Base-by-base conservation (phyloP, 495 filamentous ascomycete genomes). In the Aeminium ludgeri region DNA sequence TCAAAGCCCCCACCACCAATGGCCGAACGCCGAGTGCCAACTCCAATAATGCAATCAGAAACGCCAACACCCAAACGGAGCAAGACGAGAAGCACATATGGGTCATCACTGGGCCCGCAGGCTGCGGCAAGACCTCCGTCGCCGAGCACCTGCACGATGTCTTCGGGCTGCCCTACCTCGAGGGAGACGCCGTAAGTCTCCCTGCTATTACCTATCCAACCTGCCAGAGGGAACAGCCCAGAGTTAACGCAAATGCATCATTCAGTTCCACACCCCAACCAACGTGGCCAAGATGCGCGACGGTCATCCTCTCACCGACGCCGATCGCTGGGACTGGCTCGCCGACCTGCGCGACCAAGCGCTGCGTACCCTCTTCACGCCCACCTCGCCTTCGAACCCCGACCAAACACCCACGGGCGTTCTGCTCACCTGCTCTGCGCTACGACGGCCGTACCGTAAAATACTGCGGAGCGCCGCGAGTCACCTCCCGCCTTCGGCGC, bases 301-400 rank as follows among this genome's bases (percentile, higher is more conserved):
- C 50, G 83, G 83, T 46, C 80, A 76, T 30, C 84, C 91, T 5
- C 68, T 99, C 36, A 96, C 86, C 36, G 91, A 99, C 58, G 76
- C 74, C 48, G 91, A 99, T 61, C 82, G 91, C 43, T 96, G 91
- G 91, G 87, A 93, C 65, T 99, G 91, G 91, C 76, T 99, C 34
- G 87, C 86, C 45, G 66, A 71, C 17, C 72, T 96, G 4, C 84
- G 91, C 52, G 73, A 92, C 50, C 76, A 83, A 43, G 81, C 86
- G 25, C 71, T 84, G 48, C 74, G 77, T 33, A 80, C 83, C 29
- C 73, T 82, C 15, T 70, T 86, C 18, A 66, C 71, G 20, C 31
- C 45, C 32, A 30, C 38, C 34, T 30, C 20, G 27, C 43, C 43
- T 33, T 18, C 34, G 23, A 18, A 19, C 20, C 19, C 35, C 18